Percentiles rank a stretch among this genome's conserved stretches.
phyloP scores from a whole-genome alignment of 75 land plant species.

The Adiantum capillusveneris region DNA sequence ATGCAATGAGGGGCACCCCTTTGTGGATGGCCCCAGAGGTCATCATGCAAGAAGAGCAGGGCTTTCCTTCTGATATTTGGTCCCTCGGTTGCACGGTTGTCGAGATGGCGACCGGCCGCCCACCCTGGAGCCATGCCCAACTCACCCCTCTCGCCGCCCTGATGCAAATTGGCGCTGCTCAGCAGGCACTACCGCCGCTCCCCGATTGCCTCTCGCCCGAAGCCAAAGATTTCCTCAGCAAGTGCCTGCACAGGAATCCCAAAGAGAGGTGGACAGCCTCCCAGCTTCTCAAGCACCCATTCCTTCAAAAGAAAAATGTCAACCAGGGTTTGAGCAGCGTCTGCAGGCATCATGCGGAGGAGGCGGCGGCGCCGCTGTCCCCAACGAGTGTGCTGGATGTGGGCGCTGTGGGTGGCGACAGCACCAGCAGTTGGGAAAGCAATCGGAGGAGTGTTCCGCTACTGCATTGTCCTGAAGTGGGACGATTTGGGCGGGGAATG shows the following conservation, averaged over 20 bases:
- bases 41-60: slow-evolving; percentile 30
- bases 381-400: too few species aligned
- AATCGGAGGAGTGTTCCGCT: too few species aligned
- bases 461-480: too few species aligned
- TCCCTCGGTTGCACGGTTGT: slow-evolving; percentile 52
- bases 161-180: slow-evolving; percentile 46
- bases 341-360: neutral
- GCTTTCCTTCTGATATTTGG: slow-evolving; percentile 43
- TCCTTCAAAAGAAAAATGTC: slow-evolving; percentile 14
- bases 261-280: slow-evolving; percentile 44
- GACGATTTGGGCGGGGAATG: too few species aligned
- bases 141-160: slow-evolving; percentile 38
- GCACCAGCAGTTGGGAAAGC: too few species aligned
- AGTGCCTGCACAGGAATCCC: slow-evolving; percentile 53
- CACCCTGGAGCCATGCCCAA: slow-evolving; percentile 46
- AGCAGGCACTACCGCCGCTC: slow-evolving; percentile 40
- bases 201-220: slow-evolving; percentile 42
- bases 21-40: slow-evolving; percentile 55
- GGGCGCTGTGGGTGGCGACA: too few species aligned
- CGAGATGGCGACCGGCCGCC: slow-evolving; percentile 53
- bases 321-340: neutral
- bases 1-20: slow-evolving; percentile 23
- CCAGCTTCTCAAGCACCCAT: slow-evolving; percentile 63
- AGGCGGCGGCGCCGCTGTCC: neutral
- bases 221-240: slow-evolving; percentile 67